Base-by-base conservation (phyloP, 2,329 filamentous ascomycete genomes). In the Thyridium curvatum region DNA sequence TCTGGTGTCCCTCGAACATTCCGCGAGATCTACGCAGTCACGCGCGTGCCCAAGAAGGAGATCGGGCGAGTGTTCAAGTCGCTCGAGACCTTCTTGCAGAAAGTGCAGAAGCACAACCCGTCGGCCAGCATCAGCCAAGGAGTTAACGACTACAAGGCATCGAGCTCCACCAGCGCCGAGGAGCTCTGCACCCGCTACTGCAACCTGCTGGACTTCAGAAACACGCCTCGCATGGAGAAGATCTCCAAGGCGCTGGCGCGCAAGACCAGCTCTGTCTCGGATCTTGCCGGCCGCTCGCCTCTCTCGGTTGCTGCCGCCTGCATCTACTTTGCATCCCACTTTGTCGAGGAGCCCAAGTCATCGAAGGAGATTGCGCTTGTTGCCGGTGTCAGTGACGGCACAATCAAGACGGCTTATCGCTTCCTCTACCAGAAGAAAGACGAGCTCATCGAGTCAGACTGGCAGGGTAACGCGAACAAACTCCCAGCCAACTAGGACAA, bases 31-130 rank as follows among this genome's bases (percentile, higher is more conserved):
- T 94, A 86, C 66, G 84, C 88, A 44, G 72, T 97, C 59, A 98
- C 93, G 8, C 87, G 86, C 50, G 91, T 98, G 18, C 83, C 84
- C 44, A 96, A 97, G 71, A 97, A 97, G 68, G 94, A 98, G 58
- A 95, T 98, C 46, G 93, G 93, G 16, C 75, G 90, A 41, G 91
- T 91, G 17, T 98, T 96, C 76, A 98, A 98, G 69, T 72, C 81
- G 41, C 73, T 98, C 33, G 90, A 97, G 65, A 81, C 83, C 51
- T 96, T 94, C 65, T 76, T 97, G 55, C 80, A 83, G 54, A 82
- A 82, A 52, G 76, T 82, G 37, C 78, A 87, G 54, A 81, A 83
- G 47, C 67, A 77, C 40, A 63, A 65, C 55, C 58, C 64, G 51
- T 68, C 64, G 58, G 70, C 68, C 70, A 78, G 18, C 18, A 12